Conservation (phyloP, 108 stramenopile species). For the Hondaea fermentalgiana region DNA sequence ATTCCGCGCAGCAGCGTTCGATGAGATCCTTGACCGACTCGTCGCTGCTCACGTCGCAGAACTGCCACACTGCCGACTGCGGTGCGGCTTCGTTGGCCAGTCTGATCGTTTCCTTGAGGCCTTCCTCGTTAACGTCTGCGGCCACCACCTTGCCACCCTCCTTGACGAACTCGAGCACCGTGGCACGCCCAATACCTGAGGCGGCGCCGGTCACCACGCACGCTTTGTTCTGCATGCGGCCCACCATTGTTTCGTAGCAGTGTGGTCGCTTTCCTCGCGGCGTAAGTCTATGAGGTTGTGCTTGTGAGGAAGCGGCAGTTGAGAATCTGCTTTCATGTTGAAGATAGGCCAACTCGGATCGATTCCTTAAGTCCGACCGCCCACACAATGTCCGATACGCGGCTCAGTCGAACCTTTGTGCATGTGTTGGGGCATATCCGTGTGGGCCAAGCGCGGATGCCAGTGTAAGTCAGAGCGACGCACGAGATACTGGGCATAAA, state of each 20-base stretch:
- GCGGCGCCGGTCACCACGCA: background rate
- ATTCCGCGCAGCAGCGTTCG: constrained; percentile 1
- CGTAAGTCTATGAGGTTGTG: too few relatives aligned
- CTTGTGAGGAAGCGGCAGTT: too few relatives aligned
- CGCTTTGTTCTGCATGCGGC: background rate
- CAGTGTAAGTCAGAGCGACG: too few relatives aligned
- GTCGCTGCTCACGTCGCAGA: background rate
- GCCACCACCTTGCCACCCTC: background rate
- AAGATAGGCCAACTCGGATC: too few relatives aligned
- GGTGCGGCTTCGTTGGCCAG: background rate
- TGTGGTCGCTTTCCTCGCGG: too few relatives aligned
- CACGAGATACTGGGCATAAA: too few relatives aligned
- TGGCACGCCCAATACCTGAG: background rate
- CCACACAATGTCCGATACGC: too few relatives aligned
- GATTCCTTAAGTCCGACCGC: too few relatives aligned
- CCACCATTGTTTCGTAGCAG: background rate
- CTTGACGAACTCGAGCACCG: background rate
- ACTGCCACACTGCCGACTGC: background rate
- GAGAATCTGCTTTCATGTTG: too few relatives aligned
- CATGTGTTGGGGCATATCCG: too few relatives aligned
- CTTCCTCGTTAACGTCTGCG: background rate
- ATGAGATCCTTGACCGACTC: background rate
- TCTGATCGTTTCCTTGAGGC: background rate
- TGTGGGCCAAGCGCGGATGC: too few relatives aligned
- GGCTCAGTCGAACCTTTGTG: too few relatives aligned